Base-by-base conservation (phyloP, 306 rosid genomes). In the Trifolium fragiferum region DNA sequence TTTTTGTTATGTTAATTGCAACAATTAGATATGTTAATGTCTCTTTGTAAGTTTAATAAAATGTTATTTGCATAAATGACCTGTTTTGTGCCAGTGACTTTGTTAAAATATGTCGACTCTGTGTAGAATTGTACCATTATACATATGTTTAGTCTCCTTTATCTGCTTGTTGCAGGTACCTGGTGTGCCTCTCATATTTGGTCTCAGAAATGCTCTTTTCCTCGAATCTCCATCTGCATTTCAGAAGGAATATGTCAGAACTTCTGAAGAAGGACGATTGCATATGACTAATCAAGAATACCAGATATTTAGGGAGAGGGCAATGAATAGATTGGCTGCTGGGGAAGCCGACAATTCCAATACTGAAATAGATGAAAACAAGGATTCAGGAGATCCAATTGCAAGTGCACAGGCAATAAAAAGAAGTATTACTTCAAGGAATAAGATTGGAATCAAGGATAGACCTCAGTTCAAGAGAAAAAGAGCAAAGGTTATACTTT, bases 391-490 rank as follows among this genome's bases (percentile, higher is more conserved):
- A 35, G 89, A 84, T 66, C 82, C 76, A 41, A 62, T 71, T 54
- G 64, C 65, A 58, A 82, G 73, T 55, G 65, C 27, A 49, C 83
- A 33, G 78, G 71, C 53, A 75, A 37, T 68, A 50, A 66, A 64
- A 63, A 85, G 75, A 70, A 75, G 19, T 37, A 51, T 6, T 19
- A 38, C 58, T 55, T 7, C 68, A 40, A 85, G 76, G 71, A 75
- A 78, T 33, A 76, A n/a, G 66, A 19, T 53, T 65, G 87, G 50
- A 18, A 59, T 77, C 78, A 89, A 81, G 81, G 93, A 91, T 75
- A 86, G 72, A 83, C 86, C 82, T 74, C 90, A 84, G 73, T 91
- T 89, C 79, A 91, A 93, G 87, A 88, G 92, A 80, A 93, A 86
- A 84, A 91, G 32, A 77, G 88, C 96, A 40, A 93, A 93, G 97